Base-by-base conservation (phyloP, 306 rosid species). In the Oxytropis ochrocephala region DNA sequence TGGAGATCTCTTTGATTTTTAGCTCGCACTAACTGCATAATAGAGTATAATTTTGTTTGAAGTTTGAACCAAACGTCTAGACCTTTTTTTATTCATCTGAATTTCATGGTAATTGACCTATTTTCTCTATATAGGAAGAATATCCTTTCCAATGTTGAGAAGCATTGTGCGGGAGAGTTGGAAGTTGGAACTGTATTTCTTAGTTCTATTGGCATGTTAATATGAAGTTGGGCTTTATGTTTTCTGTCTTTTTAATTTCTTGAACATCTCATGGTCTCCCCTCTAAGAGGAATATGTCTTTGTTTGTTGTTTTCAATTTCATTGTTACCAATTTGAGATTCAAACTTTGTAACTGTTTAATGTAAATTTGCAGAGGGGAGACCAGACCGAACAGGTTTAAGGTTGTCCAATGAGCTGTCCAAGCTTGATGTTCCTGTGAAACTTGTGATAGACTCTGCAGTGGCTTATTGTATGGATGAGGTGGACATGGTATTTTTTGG, bases 401-500 rank as follows among this genome's bases (percentile, higher is more conserved):
- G 92, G 36, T 60, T 90, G 38, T 87, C 97, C 8, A 85, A 88
- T 35, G 96, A 94, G 80, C 76, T 94, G 79, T 83, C 88, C 67
- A 94, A 94, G 85, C 97, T 94, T 64, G 91, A 87, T 78, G 84
- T 94, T 65, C 92, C 96, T 16, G 97, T 85, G 66, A 94, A 87
- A 82, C 90, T 94, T 65, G 92, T 94, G 47, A 94, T 94, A 74
- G 98, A 94, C 74, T 90, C 98, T 53, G 97, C 97, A 13, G 97
- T 80, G 68, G 97, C 97, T 0, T 94, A 90, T 81, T 68, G 88
- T n/a, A 90, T 94, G 97, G 98, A 90, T 66, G 98, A 90, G 85
- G 97, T 90, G 53, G 96, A 94, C 86, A 94, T 94, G 98, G 89
- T 94, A 12, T 80, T 94, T 19, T 94, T 90, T 11, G 98, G 98